A percentile compares a stretch with the other conserved stretches of the same genome.
These are phyloP conservation scores for Penstemon eatonii DNA, from an alignment of 257 asterid species.

Conservation along the genomic window DNA sequence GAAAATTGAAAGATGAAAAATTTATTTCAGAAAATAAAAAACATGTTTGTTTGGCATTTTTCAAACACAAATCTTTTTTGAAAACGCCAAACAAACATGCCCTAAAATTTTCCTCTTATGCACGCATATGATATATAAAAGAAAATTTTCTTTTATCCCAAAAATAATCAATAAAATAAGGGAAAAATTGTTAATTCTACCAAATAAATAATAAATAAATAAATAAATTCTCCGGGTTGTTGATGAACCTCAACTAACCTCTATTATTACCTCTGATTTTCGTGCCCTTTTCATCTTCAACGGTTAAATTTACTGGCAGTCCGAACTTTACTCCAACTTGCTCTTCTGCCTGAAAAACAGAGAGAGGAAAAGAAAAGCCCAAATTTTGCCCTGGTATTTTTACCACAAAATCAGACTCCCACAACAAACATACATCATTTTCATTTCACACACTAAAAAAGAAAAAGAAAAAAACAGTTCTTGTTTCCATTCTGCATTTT, in stretches of 20 bases:
- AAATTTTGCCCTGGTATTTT: slow-evolving; percentile 19
- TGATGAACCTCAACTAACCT: background rate
- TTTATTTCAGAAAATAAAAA: no score
- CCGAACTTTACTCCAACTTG: slow-evolving; percentile 32
- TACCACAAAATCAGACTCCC: background rate
- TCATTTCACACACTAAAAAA: no score
- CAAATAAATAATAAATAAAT: background rate
- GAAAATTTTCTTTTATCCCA: no score
- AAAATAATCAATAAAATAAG: no score
- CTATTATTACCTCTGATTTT: slow-evolving; percentile 23
- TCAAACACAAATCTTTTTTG: no score
- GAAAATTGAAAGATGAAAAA: no score
- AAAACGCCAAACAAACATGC: no score
- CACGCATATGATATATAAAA: no score
- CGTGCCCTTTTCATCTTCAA: background rate
- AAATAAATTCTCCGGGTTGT: background rate
- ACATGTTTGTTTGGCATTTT: no score
- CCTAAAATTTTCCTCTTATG: no score
- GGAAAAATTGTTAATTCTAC: background rate
- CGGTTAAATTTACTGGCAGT: slow-evolving; percentile 11
- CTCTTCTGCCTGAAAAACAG: background rate
- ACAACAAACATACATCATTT: background rate
- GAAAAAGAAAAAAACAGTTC: background rate
- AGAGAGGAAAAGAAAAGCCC: background rate
- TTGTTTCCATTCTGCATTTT: slow-evolving; percentile 11